Base-by-base conservation (phyloP, 257 asterid genomes). In the Handroanthus guayacan region DNA sequence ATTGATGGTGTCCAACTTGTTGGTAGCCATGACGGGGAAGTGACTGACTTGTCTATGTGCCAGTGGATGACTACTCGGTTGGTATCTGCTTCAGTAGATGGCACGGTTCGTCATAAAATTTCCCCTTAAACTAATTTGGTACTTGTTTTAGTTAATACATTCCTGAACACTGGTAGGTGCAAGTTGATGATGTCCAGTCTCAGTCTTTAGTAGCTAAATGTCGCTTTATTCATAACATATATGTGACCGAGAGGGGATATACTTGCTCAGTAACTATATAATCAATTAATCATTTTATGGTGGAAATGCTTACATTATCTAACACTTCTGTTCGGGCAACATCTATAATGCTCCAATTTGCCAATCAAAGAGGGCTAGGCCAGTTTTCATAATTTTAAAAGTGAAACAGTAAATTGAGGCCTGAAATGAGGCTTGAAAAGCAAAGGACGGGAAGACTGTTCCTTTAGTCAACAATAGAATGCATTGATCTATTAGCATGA, bases 31-130 rank as follows among this genome's bases (percentile, higher is more conserved):
- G 97, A 92, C 76, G 94, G 91, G 77, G 97, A 90, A 76, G 92
- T 92, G 43, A 89, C 97, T 37, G 97, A 87, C 84, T 80, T 92
- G 71, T 90, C 97, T 25, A 92, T 92, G 97, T 92, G 92, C 82
- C 97, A 90, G 83, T 92, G 97, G 97, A 90, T 92, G 97, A 90
- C 90, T 20, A 90, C 97, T 4, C 95, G 97, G 50, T 79, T 92
- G 86, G 97, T 86, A 38, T 89, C 97, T 66, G 94, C 93, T 57
- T 92, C 97, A 36, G 87, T 84, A 64, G 97, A 90, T 82, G 97
- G 97, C 85, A 89, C 91, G 91, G 97, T 92, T 65, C 6, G 94
- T 87, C 67, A 13, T 45, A 31, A 31, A 8, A 16, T 69, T 67
- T 37, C 58, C n/a, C 34, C 44, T 57, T 50, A 18, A 50, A 66